These are phyloP conservation scores for Gonapodya prolifera DNA, from an alignment of 192 early-diverging fungal genomes.

Conservation along the genomic window DNA sequence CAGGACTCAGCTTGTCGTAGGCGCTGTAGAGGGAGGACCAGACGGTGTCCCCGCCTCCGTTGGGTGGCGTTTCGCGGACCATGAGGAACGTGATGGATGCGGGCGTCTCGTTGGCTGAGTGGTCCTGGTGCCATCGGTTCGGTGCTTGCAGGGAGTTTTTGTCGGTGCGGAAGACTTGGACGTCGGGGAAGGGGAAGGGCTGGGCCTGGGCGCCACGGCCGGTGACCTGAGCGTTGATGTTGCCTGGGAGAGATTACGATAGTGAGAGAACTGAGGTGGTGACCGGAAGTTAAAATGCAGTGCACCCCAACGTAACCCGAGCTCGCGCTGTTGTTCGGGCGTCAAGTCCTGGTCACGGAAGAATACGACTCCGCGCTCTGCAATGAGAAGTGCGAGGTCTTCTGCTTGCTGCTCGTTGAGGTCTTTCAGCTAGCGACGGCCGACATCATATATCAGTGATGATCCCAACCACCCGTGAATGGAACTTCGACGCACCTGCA, in stretches of 20 bases:
- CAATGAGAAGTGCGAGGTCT: conserved; percentile 44
- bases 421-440: too few relatives aligned
- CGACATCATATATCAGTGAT: conserved; percentile 15
- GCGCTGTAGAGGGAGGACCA: conserved; percentile 33
- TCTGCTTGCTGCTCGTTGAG: conserved; percentile 43
- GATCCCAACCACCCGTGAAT: not conserved
- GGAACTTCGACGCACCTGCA: conserved; percentile 18
- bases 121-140: not conserved
- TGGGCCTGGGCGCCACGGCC: conserved; percentile 16
- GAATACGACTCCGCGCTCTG: too few relatives aligned
- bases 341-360: too few relatives aligned
- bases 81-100: not conserved
- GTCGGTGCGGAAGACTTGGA: not conserved
- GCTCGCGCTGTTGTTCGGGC: conserved; percentile 48
- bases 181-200: conserved; percentile 7
- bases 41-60: conserved; percentile 21
- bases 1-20: conserved; percentile 41
- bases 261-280: conserved; percentile 41
- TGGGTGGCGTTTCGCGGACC: conserved; percentile 16
- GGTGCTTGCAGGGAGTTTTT: not conserved
- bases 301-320: too few relatives aligned
- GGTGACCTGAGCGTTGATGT: conserved; percentile 12
- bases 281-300: conserved; percentile 53
- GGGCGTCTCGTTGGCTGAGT: not conserved
- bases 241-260: conserved; percentile 24